Percentiles rank a stretch among this genome's conserved stretches.
Evolutionary conservation across 2,329 filamentous ascomycete genomes (phyloP).

Genomic region (Pseudocercospora eumusae): DNA sequence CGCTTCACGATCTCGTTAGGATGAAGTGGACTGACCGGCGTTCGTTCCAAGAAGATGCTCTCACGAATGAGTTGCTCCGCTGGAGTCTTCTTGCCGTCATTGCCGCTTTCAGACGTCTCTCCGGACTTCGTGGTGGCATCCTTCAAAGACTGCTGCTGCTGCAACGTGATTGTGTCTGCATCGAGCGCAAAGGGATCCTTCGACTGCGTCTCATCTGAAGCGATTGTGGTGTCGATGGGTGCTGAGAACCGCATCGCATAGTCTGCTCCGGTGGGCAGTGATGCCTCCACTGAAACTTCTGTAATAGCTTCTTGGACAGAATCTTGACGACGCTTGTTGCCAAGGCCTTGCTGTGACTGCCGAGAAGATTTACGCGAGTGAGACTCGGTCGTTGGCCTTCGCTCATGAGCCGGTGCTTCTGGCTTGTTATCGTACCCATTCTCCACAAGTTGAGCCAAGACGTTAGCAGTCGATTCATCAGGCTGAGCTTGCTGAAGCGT

Average conservation of each 20-base stretch:
- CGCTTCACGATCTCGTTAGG: conserved; percentile 35
- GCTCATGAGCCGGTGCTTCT: background rate
- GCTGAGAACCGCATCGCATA: conserved; percentile 39
- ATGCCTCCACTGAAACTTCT: conserved; percentile 27
- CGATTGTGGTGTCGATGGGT: conserved; percentile 35
- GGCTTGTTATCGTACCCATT: conserved; percentile 14
- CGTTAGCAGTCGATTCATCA: conserved; percentile 25
- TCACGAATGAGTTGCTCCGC: conserved; percentile 14
- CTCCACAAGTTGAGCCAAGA: conserved; percentile 23
- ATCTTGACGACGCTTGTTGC: conserved; percentile 20
- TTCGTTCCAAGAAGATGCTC: conserved; percentile 19
- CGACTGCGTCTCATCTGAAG: conserved; percentile 37
- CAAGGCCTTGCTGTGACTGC: conserved; percentile 8
- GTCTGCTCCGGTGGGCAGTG: conserved; percentile 33
- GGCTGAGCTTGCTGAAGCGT: conserved; percentile 24
- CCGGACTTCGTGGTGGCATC: conserved; percentile 14
- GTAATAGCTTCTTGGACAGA: conserved; percentile 29
- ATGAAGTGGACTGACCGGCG: conserved; percentile 38
- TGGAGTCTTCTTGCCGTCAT: conserved; percentile 20
- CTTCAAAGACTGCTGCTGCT: conserved; percentile 32
- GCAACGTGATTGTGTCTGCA: conserved; percentile 40
- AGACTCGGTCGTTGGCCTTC: background rate
- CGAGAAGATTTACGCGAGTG: conserved; percentile 20
- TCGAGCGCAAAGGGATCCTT: conserved; percentile 38
- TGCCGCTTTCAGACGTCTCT: background rate